Evolutionary conservation across 495 filamentous ascomycete species (phyloP).

Genomic region (Entonaema liquescens): DNA sequence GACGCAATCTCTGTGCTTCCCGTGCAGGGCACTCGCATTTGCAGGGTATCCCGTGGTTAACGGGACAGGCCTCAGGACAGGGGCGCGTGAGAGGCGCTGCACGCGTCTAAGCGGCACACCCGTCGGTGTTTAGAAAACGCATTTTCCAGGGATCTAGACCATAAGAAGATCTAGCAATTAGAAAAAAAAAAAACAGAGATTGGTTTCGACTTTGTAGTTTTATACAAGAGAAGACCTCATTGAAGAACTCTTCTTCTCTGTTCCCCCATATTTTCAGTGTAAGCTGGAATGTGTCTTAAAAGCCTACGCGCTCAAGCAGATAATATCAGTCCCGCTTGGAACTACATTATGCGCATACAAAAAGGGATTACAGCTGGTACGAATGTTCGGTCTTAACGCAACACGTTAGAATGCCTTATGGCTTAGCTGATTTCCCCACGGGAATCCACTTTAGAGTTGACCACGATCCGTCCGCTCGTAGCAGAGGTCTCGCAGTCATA

Average conservation of each 20-base stretch:
- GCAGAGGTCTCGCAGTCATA: neutral
- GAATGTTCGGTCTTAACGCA: neutral
- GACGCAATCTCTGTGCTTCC: conserved; percentile 32
- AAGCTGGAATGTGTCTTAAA: conserved; percentile 21
- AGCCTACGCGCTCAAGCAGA: neutral
- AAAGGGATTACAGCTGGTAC: neutral
- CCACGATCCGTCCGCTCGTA: neutral
- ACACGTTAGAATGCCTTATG: neutral
- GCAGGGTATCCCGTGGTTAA: conserved; percentile 36
- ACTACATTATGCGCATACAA: conserved; percentile 1
- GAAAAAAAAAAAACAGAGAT: conserved; percentile 10
- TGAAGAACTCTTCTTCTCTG: neutral
- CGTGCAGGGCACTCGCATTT: conserved; percentile 36
- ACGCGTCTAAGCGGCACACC: conserved; percentile 30
- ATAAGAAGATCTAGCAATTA: conserved; percentile 22
- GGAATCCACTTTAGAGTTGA: neutral
- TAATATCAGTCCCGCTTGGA: conserved; percentile 4
- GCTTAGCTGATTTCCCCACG: neutral
- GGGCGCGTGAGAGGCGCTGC: conserved; percentile 24
- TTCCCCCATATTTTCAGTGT: neutral
- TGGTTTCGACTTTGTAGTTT: conserved; percentile 24
- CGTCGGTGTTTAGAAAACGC: conserved; percentile 23
- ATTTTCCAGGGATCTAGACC: conserved; percentile 32
- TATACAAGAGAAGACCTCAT: neutral
- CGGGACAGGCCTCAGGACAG: conserved; percentile 26